These are phyloP conservation scores for Chloris gayana DNA, from an alignment of 176 grass and related monocot species.

Conservation along the genomic window DNA sequence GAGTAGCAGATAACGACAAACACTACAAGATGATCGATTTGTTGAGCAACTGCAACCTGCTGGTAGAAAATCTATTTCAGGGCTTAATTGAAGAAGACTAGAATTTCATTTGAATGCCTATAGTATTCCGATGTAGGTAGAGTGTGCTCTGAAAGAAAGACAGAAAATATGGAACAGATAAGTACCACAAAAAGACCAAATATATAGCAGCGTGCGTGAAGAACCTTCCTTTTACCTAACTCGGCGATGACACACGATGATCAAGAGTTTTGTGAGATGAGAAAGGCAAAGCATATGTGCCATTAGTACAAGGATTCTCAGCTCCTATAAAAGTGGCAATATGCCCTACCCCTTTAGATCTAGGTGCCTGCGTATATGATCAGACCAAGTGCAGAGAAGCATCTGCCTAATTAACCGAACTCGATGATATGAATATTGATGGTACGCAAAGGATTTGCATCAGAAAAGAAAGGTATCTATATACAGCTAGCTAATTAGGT, in stretches of 20 bases:
- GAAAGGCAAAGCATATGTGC: constrained; percentile 45
- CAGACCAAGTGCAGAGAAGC: constrained; percentile 44
- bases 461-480: constrained; percentile 3
- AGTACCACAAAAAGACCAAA: not conserved
- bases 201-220: not conserved
- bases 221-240: constrained; percentile 52
- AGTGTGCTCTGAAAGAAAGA: not conserved
- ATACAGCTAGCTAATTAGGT: constrained; percentile 6
- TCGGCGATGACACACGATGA: not conserved
- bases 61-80: not conserved
- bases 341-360: constrained; percentile 33
- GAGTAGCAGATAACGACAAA: not conserved
- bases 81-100: not conserved
- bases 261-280: constrained; percentile 25
- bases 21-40: not conserved
- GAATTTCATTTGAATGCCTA: not conserved
- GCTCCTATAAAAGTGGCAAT: constrained; percentile 46
- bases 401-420: constrained; percentile 22
- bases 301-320: constrained; percentile 43
- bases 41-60: not conserved
- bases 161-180: not conserved
- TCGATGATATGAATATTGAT: constrained; percentile 17
- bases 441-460: constrained; percentile 16
- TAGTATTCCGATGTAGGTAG: not conserved
- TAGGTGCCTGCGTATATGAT: constrained; percentile 28